phyloP scores from a whole-genome alignment of 495 filamentous ascomycete species.

The Penicillium cinerascens region DNA sequence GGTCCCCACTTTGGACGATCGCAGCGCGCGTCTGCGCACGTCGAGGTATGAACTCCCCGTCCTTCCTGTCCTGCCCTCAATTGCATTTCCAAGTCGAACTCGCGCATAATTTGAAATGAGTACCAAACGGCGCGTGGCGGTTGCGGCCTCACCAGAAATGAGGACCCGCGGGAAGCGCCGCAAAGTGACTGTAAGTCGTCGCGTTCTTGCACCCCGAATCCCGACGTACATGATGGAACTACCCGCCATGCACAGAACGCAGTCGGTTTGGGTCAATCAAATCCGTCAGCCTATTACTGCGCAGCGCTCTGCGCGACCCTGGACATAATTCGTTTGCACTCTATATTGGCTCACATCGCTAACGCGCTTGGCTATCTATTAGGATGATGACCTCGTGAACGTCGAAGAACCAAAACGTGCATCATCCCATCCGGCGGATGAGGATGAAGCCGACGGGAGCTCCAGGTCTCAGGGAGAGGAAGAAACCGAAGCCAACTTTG shows the following conservation, averaged over 20 bases:
- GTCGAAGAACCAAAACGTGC: slow-evolving; percentile 30
- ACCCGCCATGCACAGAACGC: neutral
- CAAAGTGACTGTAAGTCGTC: slow-evolving; percentile 52
- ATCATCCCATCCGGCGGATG: slow-evolving; percentile 31
- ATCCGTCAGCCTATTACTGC: neutral
- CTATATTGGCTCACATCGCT: neutral
- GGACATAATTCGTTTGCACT: neutral
- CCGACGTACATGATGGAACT: neutral
- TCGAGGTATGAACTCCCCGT: slow-evolving; percentile 17
- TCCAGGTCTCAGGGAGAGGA: slow-evolving; percentile 23
- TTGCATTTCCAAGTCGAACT: neutral
- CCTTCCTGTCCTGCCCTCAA: neutral
- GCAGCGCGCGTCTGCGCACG: slow-evolving; percentile 27
- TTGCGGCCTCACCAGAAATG: slow-evolving; percentile 34
- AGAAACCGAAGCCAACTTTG: slow-evolving; percentile 50
- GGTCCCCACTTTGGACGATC: slow-evolving; percentile 16
- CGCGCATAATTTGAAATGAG: slow-evolving; percentile 48
- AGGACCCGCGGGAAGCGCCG: slow-evolving; percentile 56
- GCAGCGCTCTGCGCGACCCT: neutral
- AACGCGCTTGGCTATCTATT: neutral
- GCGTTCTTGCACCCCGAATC: neutral
- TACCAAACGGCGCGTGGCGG: slow-evolving; percentile 62
- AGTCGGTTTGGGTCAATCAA: neutral
- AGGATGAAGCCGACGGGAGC: slow-evolving; percentile 4
- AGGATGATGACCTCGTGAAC: slow-evolving; percentile 22